Evolutionary conservation across 2,329 filamentous ascomycete genomes (phyloP).

Genomic region (Ophiocordyceps unilateralis): DNA sequence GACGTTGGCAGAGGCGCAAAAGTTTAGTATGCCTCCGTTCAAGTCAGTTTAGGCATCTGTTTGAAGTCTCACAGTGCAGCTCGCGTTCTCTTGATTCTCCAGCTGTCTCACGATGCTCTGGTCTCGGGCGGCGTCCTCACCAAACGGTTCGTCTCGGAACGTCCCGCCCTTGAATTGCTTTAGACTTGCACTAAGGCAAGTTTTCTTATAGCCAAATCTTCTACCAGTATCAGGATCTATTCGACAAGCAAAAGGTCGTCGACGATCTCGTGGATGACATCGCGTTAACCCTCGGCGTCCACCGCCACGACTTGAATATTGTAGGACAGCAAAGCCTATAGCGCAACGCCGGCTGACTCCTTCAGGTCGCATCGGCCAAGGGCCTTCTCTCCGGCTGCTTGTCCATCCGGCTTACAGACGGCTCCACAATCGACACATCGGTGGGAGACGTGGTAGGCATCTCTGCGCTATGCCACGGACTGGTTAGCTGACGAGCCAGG

Average conservation of each 20-base stretch:
- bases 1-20: constrained; percentile 27
- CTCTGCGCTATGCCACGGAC: background rate
- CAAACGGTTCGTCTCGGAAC: constrained; percentile 40
- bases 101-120: constrained; percentile 41
- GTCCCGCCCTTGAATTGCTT: no score
- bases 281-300: constrained; percentile 48
- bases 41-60: no score
- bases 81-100: constrained; percentile 38
- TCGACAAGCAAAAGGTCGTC: constrained; percentile 49
- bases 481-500: constrained; percentile 23
- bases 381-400: constrained; percentile 49
- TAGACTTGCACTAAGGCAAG: no score
- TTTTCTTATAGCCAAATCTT: constrained; percentile 48
- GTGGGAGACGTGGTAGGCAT: constrained; percentile 12
- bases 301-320: constrained; percentile 51
- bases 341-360: no score
- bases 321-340: no score
- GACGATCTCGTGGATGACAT: constrained; percentile 60
- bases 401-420: constrained; percentile 25
- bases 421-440: constrained; percentile 17
- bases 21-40: constrained; percentile 37
- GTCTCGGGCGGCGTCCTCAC: constrained; percentile 36
- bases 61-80: constrained; percentile 18
- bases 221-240: constrained; percentile 59
- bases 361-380: constrained; percentile 54